phyloP scores from a whole-genome alignment of 2,329 filamentous ascomycete species.

The Leptographium procerum region DNA sequence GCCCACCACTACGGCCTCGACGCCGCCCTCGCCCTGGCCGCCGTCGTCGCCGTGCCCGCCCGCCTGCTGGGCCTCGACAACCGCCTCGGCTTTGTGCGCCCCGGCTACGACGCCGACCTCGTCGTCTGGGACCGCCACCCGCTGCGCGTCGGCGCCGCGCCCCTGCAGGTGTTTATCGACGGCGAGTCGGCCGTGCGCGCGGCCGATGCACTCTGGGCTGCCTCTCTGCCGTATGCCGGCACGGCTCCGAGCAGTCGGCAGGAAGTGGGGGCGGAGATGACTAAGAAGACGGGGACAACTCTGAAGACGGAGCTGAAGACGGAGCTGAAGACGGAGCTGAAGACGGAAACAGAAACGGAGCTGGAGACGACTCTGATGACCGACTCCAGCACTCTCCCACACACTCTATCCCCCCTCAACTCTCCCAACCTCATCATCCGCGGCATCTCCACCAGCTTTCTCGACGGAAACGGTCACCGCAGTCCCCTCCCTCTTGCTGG shows the following conservation, averaged over 20 bases:
- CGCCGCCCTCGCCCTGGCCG: slow-evolving; percentile 27
- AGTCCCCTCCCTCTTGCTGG: not conserved
- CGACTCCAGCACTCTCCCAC: too few species aligned
- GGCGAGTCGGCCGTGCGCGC: slow-evolving; percentile 24
- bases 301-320: too few species aligned
- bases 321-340: too few species aligned
- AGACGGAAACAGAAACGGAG: too few species aligned
- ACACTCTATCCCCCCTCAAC: not conserved
- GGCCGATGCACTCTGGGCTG: not conserved
- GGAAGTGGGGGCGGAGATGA: not conserved
- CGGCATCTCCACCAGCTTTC: slow-evolving; percentile 25
- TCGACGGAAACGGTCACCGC: slow-evolving; percentile 14
- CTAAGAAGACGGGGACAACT: too few species aligned
- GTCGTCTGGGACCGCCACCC: slow-evolving; percentile 38
- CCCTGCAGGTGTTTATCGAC: slow-evolving; percentile 36
- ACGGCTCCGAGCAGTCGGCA: not conserved
- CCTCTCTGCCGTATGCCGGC: not conserved
- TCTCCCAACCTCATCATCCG: slow-evolving; percentile 22
- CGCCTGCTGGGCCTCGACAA: slow-evolving; percentile 16
- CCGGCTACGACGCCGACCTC: slow-evolving; percentile 38
- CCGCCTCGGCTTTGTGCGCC: slow-evolving; percentile 25
- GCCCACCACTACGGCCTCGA: slow-evolving; percentile 30
- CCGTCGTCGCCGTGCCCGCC: slow-evolving; percentile 34
- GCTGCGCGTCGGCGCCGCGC: slow-evolving; percentile 30
- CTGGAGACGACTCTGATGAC: too few species aligned